Evolutionary conservation across 306 rosid genomes (phyloP).

Genomic region (Acacia crassicarpa): DNA sequence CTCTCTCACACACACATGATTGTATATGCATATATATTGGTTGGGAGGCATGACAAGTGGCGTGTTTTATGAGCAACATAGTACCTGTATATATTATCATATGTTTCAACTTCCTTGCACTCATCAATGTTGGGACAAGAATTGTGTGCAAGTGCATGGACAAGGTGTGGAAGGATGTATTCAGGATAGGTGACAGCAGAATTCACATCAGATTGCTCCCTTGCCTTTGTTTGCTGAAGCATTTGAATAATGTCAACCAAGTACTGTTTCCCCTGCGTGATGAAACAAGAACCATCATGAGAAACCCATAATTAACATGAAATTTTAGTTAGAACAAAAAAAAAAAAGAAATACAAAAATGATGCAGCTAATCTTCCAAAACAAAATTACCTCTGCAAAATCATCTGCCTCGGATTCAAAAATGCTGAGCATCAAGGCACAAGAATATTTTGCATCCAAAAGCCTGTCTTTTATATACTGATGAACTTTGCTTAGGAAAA

Average conservation of each 20-base stretch:
- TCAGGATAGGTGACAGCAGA: slow-evolving; percentile 72
- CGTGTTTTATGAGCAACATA: slow-evolving; percentile 9
- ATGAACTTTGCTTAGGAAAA: slow-evolving; percentile 84
- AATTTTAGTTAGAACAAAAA: not conserved
- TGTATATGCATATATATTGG: not conserved
- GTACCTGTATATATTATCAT: slow-evolving; percentile 75
- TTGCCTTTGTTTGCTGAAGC: slow-evolving; percentile 73
- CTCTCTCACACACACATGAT: not conserved
- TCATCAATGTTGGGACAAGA: slow-evolving; percentile 87
- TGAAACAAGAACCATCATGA: slow-evolving; percentile 28
- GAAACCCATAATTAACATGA: slow-evolving; percentile 17
- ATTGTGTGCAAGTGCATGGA: slow-evolving; percentile 91
- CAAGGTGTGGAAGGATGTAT: slow-evolving; percentile 76
- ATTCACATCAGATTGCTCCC: slow-evolving; percentile 69
- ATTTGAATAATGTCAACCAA: slow-evolving; percentile 83
- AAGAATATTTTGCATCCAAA: slow-evolving; percentile 88
- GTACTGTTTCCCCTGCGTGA: slow-evolving; percentile 74
- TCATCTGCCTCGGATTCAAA: slow-evolving; percentile 56
- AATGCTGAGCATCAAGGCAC: slow-evolving; percentile 74
- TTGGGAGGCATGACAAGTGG: not conserved
- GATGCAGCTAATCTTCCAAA: slow-evolving; percentile 1
- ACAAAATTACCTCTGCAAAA: slow-evolving; percentile 70
- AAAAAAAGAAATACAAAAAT: not conserved
- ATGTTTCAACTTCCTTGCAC: slow-evolving; percentile 85
- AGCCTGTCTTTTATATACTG: slow-evolving; percentile 77